phyloP scores from a whole-genome alignment of 139 green algal genomes.

The Coccomyxa sp. region DNA sequence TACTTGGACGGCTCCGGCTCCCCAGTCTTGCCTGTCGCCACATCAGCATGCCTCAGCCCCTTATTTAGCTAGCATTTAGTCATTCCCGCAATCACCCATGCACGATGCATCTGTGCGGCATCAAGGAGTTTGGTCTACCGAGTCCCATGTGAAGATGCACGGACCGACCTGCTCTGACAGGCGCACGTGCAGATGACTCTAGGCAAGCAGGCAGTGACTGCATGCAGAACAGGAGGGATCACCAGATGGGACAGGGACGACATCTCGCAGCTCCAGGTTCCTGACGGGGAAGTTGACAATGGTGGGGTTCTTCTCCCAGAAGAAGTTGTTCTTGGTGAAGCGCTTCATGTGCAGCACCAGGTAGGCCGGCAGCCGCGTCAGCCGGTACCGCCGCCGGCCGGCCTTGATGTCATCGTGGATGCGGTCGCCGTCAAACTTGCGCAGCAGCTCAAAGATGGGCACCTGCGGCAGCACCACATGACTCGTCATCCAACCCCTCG shows the following conservation, averaged over 20 bases:
- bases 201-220: no score
- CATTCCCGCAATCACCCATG: no score
- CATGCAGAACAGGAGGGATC: not conserved
- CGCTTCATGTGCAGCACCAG: conserved; percentile 85
- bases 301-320: conserved; percentile 95
- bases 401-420: conserved; percentile 73
- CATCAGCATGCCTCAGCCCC: not conserved
- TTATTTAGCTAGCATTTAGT: no score
- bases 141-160: no score
- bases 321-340: conserved; percentile 94
- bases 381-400: conserved; percentile 68
- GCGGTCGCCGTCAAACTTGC: conserved; percentile 86
- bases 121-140: no score
- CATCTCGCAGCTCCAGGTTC: conserved; percentile 79
- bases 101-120: no score
- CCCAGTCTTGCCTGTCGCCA: conserved; percentile 19
- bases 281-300: conserved; percentile 98
- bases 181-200: no score
- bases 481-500: not conserved
- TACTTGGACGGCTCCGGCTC: conserved; percentile 61
- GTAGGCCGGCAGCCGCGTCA: conserved; percentile 81
- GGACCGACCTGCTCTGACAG: no score
- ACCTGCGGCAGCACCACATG: conserved; percentile 44
- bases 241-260: conserved; percentile 57
- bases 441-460: conserved; percentile 84